Evolutionary conservation across 1,284 basidiomycete species (phyloP), one percentile per base, ranked within the genome.

Genomic region (Naganishia cerealis): DNA sequence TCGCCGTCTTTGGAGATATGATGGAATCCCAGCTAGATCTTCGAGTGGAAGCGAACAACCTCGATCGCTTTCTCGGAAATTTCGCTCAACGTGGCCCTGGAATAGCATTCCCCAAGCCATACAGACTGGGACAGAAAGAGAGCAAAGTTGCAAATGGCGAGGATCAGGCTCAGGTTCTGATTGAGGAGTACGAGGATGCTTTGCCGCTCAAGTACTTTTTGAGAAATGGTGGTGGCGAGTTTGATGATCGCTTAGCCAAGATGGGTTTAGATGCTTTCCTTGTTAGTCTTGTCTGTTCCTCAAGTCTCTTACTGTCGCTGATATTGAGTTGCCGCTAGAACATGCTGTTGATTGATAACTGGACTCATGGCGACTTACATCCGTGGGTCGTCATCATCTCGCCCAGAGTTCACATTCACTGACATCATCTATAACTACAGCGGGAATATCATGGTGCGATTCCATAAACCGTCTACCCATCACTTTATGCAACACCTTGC

Each of bases 281-380:
- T 77, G 92, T 91, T 74, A 76, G 89, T 81, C 18, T 67, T 24
- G 6, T 61, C 24, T 38, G 38, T 38, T 38, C 5, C 1, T 40
- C 10, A 36, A 48, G 40, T 46, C 15, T 7, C n/a, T 46, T 5
- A 7, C n/a, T 2, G 12, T 46, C 29, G 29, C 69, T 68, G 62
- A 63, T 24, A 53, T 9, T 70, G 38, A 3, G 46, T 24, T 16
- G 24, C 21, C 52, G n/a, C 5, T 72, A 94, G 91, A 93, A 97
- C 81, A 99, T 99, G 95, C 86, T 99, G 26, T 84, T 99, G 1
- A 84, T 99, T 56, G 95, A 99, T 81, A 99, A 99, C 80, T 99
- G 97, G 80, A 94, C 95, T 1, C 95, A 99, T 78, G 88, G 94
- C 3, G 95, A 96, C 79, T 84, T 96, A 33, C 80, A 81, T 67